Percentiles rank a stretch among this genome's conserved stretches.
Evolutionary conservation across 1,139 yeast genomes (phyloP).

Genomic region (Lodderomyces jiufengensis): DNA sequence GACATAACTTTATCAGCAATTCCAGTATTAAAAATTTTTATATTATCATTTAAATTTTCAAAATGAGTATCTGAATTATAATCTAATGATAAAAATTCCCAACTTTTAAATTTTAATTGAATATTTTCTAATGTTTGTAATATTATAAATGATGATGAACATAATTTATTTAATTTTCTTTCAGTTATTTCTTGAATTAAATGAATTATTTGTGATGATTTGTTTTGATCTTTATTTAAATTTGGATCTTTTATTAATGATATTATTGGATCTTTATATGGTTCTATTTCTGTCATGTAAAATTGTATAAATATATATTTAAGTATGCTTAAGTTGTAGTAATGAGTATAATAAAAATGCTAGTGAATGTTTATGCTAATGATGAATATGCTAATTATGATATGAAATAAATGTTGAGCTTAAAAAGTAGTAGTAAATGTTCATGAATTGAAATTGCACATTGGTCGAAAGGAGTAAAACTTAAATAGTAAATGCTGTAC

Average conservation of each 20-base stretch:
- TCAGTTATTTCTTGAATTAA: conserved; percentile 45
- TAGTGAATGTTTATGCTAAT: no score
- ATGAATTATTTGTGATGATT: conserved; percentile 37
- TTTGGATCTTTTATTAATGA: conserved; percentile 47
- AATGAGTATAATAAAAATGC: no score
- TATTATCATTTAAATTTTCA: conserved; percentile 23
- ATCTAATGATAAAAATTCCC: conserved; percentile 58
- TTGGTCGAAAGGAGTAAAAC: no score
- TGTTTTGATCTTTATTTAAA: conserved; percentile 41
- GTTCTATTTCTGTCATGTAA: conserved; percentile 18
- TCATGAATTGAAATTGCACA: no score
- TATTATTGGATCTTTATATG: conserved; percentile 48
- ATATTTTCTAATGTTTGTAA: conserved; percentile 50
- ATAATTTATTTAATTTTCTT: conserved; percentile 45
- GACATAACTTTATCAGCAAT: conserved; percentile 47
- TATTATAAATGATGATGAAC: conserved; percentile 46
- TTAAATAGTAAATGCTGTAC: no score
- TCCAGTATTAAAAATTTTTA: conserved; percentile 42
- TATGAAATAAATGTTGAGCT: no score
- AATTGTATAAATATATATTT: no score
- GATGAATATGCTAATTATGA: no score
- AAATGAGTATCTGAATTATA: conserved; percentile 45
- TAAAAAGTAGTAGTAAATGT: no score
- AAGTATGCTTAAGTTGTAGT: not conserved
- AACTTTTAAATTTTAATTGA: conserved; percentile 45